phyloP scores from a whole-genome alignment of 192 early-diverging fungal species.

The Oehlia diaphana region DNA sequence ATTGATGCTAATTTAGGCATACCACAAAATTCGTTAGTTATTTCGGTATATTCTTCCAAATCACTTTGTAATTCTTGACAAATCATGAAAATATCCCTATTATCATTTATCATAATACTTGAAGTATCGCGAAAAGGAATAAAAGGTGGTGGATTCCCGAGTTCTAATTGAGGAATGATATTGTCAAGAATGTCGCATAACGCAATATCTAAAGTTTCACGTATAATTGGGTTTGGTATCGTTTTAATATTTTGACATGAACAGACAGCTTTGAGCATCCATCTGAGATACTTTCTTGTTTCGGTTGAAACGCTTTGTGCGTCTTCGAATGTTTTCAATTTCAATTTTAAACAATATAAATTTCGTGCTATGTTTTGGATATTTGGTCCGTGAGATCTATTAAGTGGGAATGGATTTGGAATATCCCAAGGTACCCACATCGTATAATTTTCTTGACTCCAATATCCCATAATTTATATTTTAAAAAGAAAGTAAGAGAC shows the following conservation, averaged over 20 bases:
- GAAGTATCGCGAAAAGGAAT: not conserved
- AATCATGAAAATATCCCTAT: not conserved
- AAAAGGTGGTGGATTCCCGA: not conserved
- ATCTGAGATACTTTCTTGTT: not conserved
- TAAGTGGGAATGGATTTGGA: slow-evolving; percentile 22
- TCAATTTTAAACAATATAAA: slow-evolving; percentile 4
- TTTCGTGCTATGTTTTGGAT: slow-evolving; percentile 7
- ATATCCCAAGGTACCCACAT: slow-evolving; percentile 8
- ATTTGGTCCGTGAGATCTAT: not conserved
- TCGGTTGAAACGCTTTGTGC: not conserved
- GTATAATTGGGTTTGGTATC: slow-evolving; percentile 8
- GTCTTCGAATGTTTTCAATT: slow-evolving; percentile 12
- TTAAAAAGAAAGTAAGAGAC: not conserved
- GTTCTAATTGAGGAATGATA: slow-evolving; percentile 18
- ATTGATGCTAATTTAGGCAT: not conserved
- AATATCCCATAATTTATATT: slow-evolving; percentile 13
- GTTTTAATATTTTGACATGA: not conserved
- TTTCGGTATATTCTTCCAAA: not conserved
- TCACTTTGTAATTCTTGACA: not conserved
- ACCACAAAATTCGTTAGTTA: not conserved
- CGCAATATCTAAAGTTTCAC: slow-evolving; percentile 17
- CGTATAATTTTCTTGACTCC: slow-evolving; percentile 12
- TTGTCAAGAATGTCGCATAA: slow-evolving; percentile 11
- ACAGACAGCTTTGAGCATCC: not conserved
- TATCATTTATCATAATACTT: slow-evolving; percentile 21